phyloP scores from a whole-genome alignment of 2,329 filamentous ascomycete species.

The Chaetomium sp. region DNA sequence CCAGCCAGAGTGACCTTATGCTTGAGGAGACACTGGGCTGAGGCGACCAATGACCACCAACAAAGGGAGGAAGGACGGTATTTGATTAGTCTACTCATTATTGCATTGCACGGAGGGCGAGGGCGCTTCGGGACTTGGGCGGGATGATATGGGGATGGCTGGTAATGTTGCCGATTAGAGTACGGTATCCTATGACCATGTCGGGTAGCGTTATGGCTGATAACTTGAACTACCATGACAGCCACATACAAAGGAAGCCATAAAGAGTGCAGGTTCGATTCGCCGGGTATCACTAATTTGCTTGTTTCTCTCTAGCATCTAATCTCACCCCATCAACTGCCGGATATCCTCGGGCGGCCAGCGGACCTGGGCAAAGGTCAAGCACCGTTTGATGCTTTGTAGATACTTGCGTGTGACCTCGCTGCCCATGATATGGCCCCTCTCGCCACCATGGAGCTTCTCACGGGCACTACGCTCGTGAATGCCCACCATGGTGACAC shows the following conservation, averaged over 20 bases:
- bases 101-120: constrained; percentile 18
- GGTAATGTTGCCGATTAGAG: not conserved
- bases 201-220: not conserved
- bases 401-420: constrained; percentile 94
- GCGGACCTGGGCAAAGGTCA: constrained; percentile 94
- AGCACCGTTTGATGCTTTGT: constrained; percentile 94
- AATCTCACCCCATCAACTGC: constrained; percentile 83
- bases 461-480: constrained; percentile 95
- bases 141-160: not conserved
- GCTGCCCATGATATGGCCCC: constrained; percentile 96
- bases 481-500: constrained; percentile 99
- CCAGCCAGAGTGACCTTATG: constrained; percentile 9
- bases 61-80: not conserved
- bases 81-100: constrained; percentile 10
- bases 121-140: constrained; percentile 5
- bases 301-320: not conserved
- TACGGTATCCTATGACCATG: not conserved
- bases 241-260: not conserved
- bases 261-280: not conserved
- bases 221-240: constrained; percentile 9
- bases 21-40: constrained; percentile 27
- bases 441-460: constrained; percentile 85
- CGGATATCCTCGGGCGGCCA: constrained; percentile 93
- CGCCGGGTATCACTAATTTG: constrained; percentile 28
- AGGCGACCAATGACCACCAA: not conserved